phyloP scores from a whole-genome alignment of 2,329 filamentous ascomycete genomes.

The Aureobasidium sp. region DNA sequence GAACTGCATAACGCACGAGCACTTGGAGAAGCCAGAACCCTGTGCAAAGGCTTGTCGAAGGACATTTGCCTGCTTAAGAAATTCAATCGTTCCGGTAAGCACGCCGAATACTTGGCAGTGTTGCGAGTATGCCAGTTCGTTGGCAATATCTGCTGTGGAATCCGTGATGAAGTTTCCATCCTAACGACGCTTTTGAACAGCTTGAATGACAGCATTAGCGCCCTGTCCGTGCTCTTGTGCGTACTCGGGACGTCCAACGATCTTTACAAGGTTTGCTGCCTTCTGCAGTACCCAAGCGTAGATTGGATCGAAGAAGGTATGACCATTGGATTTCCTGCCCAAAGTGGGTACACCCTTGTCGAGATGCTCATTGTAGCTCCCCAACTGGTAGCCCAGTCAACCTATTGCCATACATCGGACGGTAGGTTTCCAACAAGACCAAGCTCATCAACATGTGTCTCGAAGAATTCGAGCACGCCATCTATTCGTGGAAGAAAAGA shows the following conservation, averaged over 20 bases:
- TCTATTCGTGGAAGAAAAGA: constrained; percentile 30
- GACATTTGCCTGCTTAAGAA: not conserved
- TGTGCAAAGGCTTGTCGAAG: constrained; percentile 9
- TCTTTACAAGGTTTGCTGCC: not conserved
- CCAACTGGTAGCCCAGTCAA: not conserved
- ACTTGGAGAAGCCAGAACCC: constrained; percentile 17
- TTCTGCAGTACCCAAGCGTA: not conserved
- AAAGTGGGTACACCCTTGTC: not conserved
- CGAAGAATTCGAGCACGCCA: constrained; percentile 31
- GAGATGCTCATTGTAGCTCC: not conserved
- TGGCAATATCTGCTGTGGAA: constrained; percentile 28
- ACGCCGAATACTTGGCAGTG: constrained; percentile 35
- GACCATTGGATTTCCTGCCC: not conserved
- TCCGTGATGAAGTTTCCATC: constrained; percentile 30
- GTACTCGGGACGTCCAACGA: not conserved
- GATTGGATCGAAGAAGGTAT: not conserved
- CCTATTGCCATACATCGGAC: not conserved
- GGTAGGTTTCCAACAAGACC: constrained; percentile 32
- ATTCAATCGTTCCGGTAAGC: constrained; percentile 26
- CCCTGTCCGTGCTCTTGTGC: not conserved
- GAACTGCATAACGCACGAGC: constrained; percentile 31
- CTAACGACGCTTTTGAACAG: not conserved
- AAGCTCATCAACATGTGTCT: constrained; percentile 19
- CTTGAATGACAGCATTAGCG: not conserved
- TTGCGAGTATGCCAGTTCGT: constrained; percentile 27